Conservation (phyloP, 306 rosid species). For the Hippophae gyantsensis region DNA sequence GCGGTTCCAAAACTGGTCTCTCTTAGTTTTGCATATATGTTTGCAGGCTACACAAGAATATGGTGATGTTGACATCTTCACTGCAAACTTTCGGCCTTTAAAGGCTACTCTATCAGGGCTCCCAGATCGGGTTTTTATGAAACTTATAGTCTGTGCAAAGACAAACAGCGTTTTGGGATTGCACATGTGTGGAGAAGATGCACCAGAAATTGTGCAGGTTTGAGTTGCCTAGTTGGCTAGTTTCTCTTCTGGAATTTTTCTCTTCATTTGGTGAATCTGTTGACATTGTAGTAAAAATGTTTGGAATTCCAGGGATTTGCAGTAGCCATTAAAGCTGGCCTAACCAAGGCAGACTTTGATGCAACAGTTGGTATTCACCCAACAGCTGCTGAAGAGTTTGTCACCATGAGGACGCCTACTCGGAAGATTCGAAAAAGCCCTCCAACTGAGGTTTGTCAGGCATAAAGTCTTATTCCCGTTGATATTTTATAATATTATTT, state of each 20-base stretch:
- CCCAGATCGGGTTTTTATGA: conserved; percentile 85
- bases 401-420: conserved; percentile 84
- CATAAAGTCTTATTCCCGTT: conserved; percentile 9
- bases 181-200: conserved; percentile 95
- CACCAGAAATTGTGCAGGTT: conserved; percentile 90
- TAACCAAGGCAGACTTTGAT: conserved; percentile 89
- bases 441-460: conserved; percentile 51
- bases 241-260: too few relatives aligned
- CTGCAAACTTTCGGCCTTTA: conserved; percentile 80
- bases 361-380: conserved; percentile 93
- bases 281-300: conserved; percentile 15
- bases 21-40: conserved; percentile 16
- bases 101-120: conserved; percentile 95
- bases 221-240: background rate
- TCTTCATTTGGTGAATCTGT: background rate
- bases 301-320: conserved; percentile 75
- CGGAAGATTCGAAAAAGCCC: conserved; percentile 52
- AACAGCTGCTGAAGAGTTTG: conserved; percentile 88
- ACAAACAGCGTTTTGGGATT: conserved; percentile 69
- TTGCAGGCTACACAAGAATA: conserved; percentile 63
- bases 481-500: background rate
- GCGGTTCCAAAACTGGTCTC: conserved; percentile 10
- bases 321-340: conserved; percentile 84
- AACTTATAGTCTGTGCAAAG: conserved; percentile 69
- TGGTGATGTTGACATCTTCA: conserved; percentile 78